Evolutionary conservation across 495 filamentous ascomycete genomes (phyloP).

Genomic region (Ramalina peruviana): DNA sequence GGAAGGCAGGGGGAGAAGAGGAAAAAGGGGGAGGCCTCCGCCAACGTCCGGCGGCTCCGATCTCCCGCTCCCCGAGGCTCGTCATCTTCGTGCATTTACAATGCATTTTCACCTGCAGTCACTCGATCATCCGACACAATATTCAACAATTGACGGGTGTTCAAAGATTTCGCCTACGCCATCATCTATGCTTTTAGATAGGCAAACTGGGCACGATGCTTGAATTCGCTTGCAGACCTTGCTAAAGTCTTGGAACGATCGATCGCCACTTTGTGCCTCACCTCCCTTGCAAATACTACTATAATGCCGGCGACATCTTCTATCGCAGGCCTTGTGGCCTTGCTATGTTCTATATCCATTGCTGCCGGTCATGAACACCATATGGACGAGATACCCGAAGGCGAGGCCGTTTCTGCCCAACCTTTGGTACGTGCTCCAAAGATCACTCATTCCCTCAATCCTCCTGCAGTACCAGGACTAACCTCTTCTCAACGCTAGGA

Average conservation of each 20-base stretch:
- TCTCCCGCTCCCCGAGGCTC: no score
- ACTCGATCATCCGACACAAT: no score
- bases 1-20: neutral
- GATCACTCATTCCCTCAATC: neutral
- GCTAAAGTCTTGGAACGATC: no score
- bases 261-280: neutral
- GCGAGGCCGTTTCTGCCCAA: slow-evolving; percentile 59
- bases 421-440: slow-evolving; percentile 54
- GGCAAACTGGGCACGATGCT: no score
- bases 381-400: slow-evolving; percentile 59
- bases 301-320: neutral
- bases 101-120: no score
- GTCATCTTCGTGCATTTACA: no score
- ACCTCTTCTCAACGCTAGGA: slow-evolving; percentile 37
- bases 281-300: neutral
- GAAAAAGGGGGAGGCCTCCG: neutral
- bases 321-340: slow-evolving; percentile 6
- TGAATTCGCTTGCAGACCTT: no score
- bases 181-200: no score
- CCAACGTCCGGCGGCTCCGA: no score
- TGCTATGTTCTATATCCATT: slow-evolving; percentile 22
- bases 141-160: no score
- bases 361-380: slow-evolving; percentile 60
- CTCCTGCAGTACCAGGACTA: neutral
- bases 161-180: no score